Evolutionary conservation across 2,329 filamentous ascomycete species (phyloP).

Genomic region (Septoria linicola): DNA sequence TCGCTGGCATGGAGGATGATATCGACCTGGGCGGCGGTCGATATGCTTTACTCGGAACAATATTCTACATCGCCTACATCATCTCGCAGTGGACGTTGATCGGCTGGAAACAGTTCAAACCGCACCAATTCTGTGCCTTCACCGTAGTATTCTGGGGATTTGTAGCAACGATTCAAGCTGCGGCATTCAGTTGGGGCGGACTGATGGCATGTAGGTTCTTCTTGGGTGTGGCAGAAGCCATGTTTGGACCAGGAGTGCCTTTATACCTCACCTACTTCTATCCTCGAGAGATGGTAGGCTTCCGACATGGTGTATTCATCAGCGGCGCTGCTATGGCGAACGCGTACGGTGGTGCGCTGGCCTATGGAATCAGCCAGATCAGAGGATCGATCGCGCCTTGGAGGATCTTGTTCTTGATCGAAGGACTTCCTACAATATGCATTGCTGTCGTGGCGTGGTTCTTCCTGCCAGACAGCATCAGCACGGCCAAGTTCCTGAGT

Average conservation of each 20-base stretch:
- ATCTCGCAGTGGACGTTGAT: constrained; percentile 48
- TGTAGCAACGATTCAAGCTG: constrained; percentile 49
- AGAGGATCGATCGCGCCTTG: constrained; percentile 59
- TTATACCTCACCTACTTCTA: constrained; percentile 67
- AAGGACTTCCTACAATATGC: constrained; percentile 61
- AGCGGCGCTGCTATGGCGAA: constrained; percentile 67
- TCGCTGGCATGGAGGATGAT: constrained; percentile 46
- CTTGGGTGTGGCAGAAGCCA: constrained; percentile 42
- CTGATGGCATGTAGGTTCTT: constrained; percentile 53
- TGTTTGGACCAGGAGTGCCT: constrained; percentile 52
- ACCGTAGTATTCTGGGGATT: constrained; percentile 49
- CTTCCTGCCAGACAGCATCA: constrained; percentile 49
- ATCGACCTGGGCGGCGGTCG: constrained; percentile 48
- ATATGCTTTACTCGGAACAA: constrained; percentile 54
- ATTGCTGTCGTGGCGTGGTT: constrained; percentile 55
- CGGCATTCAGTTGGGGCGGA: constrained; percentile 46
- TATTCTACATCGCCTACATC: constrained; percentile 55
- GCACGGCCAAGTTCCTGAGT: constrained; percentile 46
- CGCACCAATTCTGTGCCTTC: constrained; percentile 43
- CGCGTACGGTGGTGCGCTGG: constrained; percentile 68
- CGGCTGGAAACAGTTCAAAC: constrained; percentile 39
- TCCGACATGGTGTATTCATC: constrained; percentile 56
- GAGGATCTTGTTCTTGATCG: constrained; percentile 62
- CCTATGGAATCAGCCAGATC: constrained; percentile 64
- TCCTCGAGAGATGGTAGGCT: constrained; percentile 55